A percentile compares a stretch with the other conserved stretches of the same genome.
These are phyloP conservation scores for Plasmodium berghei DNA, from an alignment of 169 alveolate species.

Conservation along the genomic window DNA sequence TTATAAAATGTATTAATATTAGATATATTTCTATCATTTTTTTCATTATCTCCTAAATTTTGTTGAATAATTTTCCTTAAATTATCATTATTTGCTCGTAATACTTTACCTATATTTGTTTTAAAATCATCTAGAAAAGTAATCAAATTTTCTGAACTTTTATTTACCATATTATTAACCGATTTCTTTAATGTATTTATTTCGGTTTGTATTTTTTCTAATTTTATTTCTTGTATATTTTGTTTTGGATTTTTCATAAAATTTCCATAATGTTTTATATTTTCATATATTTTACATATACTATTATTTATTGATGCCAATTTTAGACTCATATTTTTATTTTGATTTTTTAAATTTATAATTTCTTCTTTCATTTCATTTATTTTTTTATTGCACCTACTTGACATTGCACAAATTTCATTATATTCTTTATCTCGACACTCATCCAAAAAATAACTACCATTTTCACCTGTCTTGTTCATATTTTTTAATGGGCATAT, in stretches of 20 bases:
- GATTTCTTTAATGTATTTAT: neutral
- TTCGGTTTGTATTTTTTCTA: neutral
- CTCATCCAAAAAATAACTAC: no score
- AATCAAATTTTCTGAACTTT: neutral
- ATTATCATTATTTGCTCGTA: neutral
- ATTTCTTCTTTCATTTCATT: conserved; percentile 59
- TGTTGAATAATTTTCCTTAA: neutral
- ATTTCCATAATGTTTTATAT: neutral
- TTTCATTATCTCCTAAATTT: neutral
- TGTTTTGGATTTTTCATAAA: neutral
- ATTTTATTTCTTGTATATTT: neutral
- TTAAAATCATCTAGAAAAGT: neutral
- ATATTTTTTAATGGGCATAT: no score
- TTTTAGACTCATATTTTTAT: conserved; percentile 24
- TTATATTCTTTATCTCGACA: neutral
- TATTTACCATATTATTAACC: neutral
- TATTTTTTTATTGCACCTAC: conserved; percentile 24
- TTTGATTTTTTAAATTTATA: conserved; percentile 7
- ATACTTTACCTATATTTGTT: neutral
- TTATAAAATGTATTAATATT: neutral
- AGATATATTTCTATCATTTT: neutral
- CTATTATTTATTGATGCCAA: conserved; percentile 21
- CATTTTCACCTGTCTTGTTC: no score
- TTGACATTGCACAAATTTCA: conserved; percentile 4
- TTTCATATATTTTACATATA: conserved; percentile 24